Evolutionary conservation across 306 rosid species (phyloP), one percentile per base, ranked within the genome.

Genomic region (Ochetophila trinervis): DNA sequence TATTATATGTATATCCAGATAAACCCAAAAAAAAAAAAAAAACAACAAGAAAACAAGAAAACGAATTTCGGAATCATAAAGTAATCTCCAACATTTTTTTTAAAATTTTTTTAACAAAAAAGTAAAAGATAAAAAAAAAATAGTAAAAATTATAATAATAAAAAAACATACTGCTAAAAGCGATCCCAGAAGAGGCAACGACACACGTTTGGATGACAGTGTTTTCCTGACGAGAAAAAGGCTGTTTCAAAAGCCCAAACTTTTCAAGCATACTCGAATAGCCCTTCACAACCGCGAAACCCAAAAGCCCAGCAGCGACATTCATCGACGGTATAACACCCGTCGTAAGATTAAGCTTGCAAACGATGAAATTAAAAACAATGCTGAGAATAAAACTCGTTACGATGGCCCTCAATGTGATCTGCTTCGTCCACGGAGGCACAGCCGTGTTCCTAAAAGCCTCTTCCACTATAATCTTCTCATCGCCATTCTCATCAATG

Each of bases 111-210:
- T n/a, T n/a, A n/a, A n/a, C n/a, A n/a, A n/a, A n/a, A n/a, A n/a
- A n/a, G n/a, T n/a, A n/a, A n/a, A n/a, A n/a, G n/a, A n/a, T n/a
- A n/a, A n/a, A n/a, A n/a, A n/a, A n/a, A n/a, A n/a, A n/a, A n/a
- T n/a, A n/a, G n/a, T n/a, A n/a, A n/a, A n/a, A n/a, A n/a, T n/a
- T n/a, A n/a, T n/a, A n/a, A n/a, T n/a, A n/a, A n/a, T n/a, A 14
- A 40, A 18, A 21, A 62, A 32, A 73, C 83, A 24, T 75, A 89
- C 96, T 87, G 78, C 90, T 89, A 40, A 86, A 89, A n/a, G 96
- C 88, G 20, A 89, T 82, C 52, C 96, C 96, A n/a, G 96, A 89
- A 20, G 93, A 86, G 23, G 96, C 93, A 19, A 84, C 90, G 8
- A 89, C 87, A 18, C 86, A 89, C 1, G 96, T 89, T 62, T 86